Conservation (phyloP, 345 rosid genomes). For the Salix purpurea region DNA sequence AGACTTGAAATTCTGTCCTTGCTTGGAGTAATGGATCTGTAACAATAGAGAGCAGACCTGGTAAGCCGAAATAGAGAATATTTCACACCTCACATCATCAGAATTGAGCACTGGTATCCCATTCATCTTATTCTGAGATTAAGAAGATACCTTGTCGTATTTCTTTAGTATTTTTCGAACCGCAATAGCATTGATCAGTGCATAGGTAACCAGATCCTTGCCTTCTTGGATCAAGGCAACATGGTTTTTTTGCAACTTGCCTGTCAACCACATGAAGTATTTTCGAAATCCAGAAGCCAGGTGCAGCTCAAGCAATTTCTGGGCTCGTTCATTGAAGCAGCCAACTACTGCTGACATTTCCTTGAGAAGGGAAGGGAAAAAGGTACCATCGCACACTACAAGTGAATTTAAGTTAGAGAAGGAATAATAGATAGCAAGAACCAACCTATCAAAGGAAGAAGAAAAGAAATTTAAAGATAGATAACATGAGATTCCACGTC, state of each 20-base stretch:
- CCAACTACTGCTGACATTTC: slow-evolving; percentile 85
- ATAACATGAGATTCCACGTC: not conserved
- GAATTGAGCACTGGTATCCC: not conserved
- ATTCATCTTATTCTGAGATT: not conserved
- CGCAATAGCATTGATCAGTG: slow-evolving; percentile 76
- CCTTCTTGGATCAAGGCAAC: slow-evolving; percentile 70
- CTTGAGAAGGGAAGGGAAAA: slow-evolving; percentile 78
- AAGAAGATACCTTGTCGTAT: slow-evolving; percentile 69
- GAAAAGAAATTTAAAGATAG: not conserved
- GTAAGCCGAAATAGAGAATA: not conserved
- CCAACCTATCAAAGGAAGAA: not conserved
- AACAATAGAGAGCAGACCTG: not conserved
- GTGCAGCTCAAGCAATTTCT: slow-evolving; percentile 79
- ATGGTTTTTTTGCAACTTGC: slow-evolving; percentile 45
- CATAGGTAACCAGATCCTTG: slow-evolving; percentile 76
- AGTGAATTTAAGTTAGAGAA: slow-evolving; percentile 5
- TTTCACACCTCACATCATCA: not conserved
- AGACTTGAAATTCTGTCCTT: slow-evolving; percentile 91
- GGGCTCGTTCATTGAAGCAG: slow-evolving; percentile 74
- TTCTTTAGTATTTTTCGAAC: slow-evolving; percentile 88
- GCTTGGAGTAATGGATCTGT: slow-evolving; percentile 82
- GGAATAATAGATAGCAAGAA: not conserved
- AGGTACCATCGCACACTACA: slow-evolving; percentile 85
- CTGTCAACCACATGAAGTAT: slow-evolving; percentile 69
- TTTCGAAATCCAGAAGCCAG: slow-evolving; percentile 73